These are phyloP conservation scores for Hericium alpestre DNA, from an alignment of 768 basidiomycete species.

Conservation along the genomic window DNA sequence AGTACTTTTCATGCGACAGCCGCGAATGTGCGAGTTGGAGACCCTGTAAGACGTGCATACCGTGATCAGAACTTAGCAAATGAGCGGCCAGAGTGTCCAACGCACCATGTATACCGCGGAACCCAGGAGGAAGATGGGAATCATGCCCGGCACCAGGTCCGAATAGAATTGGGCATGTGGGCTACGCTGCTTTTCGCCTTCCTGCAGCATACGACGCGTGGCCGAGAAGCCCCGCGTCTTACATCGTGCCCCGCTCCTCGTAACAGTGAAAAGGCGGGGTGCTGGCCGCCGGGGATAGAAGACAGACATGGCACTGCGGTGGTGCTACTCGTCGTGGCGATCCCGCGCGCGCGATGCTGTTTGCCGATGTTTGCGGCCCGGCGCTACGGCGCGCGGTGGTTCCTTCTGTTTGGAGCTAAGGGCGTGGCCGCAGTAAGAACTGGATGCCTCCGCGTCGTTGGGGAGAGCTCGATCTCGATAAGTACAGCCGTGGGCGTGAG, in stretches of 20 bases:
- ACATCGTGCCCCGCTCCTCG: background rate
- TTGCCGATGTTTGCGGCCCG: background rate
- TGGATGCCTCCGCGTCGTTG: no score
- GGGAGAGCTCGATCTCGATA: no score
- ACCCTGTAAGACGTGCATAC: conserved; percentile 30
- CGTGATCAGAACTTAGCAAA: no score
- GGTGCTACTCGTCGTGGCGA: background rate
- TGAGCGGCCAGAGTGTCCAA: no score
- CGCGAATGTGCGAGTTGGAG: conserved; percentile 53
- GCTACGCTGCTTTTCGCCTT: conserved; percentile 23
- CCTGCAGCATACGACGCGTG: background rate
- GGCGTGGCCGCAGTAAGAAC: no score
- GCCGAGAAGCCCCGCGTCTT: background rate
- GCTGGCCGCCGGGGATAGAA: background rate
- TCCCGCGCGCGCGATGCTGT: background rate
- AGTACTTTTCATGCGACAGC: conserved; percentile 62
- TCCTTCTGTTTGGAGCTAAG: background rate
- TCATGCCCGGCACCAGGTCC: conserved; percentile 62
- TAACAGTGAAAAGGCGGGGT: background rate
- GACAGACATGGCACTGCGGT: background rate
- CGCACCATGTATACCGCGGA: conserved; percentile 74
- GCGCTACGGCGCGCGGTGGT: background rate
- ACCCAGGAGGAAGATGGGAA: conserved; percentile 68
- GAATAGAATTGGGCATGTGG: conserved; percentile 61
- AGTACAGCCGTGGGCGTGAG: no score